Evolutionary conservation across 2,329 filamentous ascomycete species (phyloP).

Genomic region (Intubia oerlemansii): DNA sequence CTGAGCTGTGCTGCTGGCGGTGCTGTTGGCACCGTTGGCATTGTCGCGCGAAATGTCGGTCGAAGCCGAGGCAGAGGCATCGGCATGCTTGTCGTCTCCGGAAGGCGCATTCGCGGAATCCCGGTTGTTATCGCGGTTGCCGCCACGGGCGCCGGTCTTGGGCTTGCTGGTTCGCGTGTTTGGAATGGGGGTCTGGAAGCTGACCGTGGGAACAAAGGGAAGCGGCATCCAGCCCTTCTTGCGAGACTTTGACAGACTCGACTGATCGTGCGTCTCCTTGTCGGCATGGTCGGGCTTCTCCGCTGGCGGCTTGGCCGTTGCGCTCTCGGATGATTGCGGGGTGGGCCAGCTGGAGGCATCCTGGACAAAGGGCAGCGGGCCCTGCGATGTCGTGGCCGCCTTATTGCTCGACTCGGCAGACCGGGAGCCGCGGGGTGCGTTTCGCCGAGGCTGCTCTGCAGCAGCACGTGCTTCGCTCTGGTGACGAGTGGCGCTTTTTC

Average conservation of each 20-base stretch:
- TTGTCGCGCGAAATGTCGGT: too few species aligned
- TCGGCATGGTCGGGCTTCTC: slow-evolving; percentile 39
- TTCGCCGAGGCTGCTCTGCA: too few species aligned
- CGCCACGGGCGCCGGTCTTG: slow-evolving; percentile 25
- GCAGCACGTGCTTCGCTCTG: too few species aligned
- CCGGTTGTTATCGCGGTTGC: too few species aligned
- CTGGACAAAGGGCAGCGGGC: slow-evolving; percentile 38
- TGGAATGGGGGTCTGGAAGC: slow-evolving; percentile 67
- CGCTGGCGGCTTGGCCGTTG: slow-evolving; percentile 40
- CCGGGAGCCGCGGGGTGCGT: too few species aligned
- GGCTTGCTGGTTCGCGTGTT: slow-evolving; percentile 24
- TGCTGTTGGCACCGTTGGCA: slow-evolving; percentile 5
- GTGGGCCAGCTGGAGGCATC: slow-evolving; percentile 81
- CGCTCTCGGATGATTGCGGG: slow-evolving; percentile 55
- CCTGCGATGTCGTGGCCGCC: slow-evolving; percentile 21
- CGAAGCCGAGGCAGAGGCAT: too few species aligned
- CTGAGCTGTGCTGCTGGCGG: background rate
- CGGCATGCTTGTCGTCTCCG: too few species aligned
- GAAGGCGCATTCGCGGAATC: slow-evolving; percentile 16
- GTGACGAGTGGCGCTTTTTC: too few species aligned
- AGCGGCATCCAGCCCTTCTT: slow-evolving; percentile 74
- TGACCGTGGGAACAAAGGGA: slow-evolving; percentile 62
- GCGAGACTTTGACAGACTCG: slow-evolving; percentile 23
- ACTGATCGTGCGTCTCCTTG: slow-evolving; percentile 38
- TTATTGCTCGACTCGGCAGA: too few species aligned